These are phyloP conservation scores for Xylaria sp. DNA, from an alignment of 2,329 filamentous ascomycete genomes.

Conservation along the genomic window DNA sequence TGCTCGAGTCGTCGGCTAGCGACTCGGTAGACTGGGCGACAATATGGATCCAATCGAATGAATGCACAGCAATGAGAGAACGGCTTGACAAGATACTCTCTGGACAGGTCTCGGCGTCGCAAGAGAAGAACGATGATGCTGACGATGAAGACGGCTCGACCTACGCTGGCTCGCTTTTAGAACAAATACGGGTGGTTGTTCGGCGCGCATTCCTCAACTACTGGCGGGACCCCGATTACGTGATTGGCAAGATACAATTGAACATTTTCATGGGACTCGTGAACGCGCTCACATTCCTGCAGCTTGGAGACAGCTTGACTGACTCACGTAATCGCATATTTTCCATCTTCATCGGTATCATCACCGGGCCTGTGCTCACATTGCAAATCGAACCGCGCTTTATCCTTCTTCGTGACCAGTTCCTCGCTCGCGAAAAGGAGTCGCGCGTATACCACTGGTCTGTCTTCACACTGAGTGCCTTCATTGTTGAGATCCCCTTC, in stretches of 20 bases:
- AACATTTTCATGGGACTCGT: conserved; percentile 72
- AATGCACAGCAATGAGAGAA: not conserved
- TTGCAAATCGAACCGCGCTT: conserved; percentile 81
- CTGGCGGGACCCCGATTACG: conserved; percentile 73
- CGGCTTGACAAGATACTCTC: conserved; percentile 54
- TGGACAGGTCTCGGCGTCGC: conserved; percentile 69
- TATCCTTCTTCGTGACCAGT: conserved; percentile 71
- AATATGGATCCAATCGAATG: conserved; percentile 25
- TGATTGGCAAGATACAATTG: conserved; percentile 68
- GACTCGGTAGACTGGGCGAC: conserved; percentile 47
- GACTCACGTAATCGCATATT: conserved; percentile 78
- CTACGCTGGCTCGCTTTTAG: not conserved
- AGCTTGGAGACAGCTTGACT: conserved; percentile 63
- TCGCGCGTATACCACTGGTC: conserved; percentile 82
- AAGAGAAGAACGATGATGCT: conserved; percentile 62
- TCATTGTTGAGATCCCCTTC: conserved; percentile 78
- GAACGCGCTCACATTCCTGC: conserved; percentile 76
- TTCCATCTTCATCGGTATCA: conserved; percentile 79
- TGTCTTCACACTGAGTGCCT: conserved; percentile 71
- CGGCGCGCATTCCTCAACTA: conserved; percentile 61
- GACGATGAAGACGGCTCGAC: conserved; percentile 49
- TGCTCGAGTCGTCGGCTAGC: conserved; percentile 56
- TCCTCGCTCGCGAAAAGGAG: conserved; percentile 75
- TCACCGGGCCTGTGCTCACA: conserved; percentile 76
- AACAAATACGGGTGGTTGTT: conserved; percentile 2